Base-by-base conservation (phyloP, 208 protist species). In the Leishmania mexicana region DNA sequence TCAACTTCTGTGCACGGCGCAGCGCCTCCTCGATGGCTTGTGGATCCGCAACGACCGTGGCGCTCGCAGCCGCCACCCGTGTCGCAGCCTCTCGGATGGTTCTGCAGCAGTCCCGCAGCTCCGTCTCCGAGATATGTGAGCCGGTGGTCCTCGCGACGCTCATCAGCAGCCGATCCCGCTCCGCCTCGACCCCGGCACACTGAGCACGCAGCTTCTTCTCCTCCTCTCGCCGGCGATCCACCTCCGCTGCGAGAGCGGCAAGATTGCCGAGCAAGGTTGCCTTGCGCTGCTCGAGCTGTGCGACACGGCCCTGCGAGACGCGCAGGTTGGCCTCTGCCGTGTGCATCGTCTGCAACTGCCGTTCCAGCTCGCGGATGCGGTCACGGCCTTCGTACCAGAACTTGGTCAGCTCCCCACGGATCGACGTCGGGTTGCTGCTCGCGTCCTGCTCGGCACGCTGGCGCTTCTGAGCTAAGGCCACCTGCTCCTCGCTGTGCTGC, bases 341-440 rank as follows among this genome's bases (percentile, higher is more conserved):
- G 42, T 90, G 85, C 51, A 92, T 83, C 54, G 88, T 79, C 42
- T 75, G 65, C 51, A 94, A 77, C 64, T 91, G 78, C 31, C 77
- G 81, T 71, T 87, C 86, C 75, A 95, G 81, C 42, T 78, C 84
- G 28, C 82, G 70, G 38, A 95, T 85, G 54, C 81, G 87, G 58
- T 93, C 90, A 8, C 91, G 81, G 24, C 92, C 92, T 28, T 92
- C 88, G 79, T 88, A 87, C 89, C 91, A 97, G 80, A 95, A 97
- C 57, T 87, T 88, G 35, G 94, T 85, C 49, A 90, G 76, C 70
- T 95, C 86, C 15, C 81, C 86, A 35, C 90, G 88, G 31, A 94
- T 87, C n/a, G 92, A 95, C 19, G 88, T 84, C 2, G 89, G 88
- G 79, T 92, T 84, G 45, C 77, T 80, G 70, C 70, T 86, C 31